A percentile compares a stretch with the other conserved stretches of the same genome.
These are phyloP conservation scores for Ulvella scutata DNA, from an alignment of 139 green algal genomes.

Conservation along the genomic window DNA sequence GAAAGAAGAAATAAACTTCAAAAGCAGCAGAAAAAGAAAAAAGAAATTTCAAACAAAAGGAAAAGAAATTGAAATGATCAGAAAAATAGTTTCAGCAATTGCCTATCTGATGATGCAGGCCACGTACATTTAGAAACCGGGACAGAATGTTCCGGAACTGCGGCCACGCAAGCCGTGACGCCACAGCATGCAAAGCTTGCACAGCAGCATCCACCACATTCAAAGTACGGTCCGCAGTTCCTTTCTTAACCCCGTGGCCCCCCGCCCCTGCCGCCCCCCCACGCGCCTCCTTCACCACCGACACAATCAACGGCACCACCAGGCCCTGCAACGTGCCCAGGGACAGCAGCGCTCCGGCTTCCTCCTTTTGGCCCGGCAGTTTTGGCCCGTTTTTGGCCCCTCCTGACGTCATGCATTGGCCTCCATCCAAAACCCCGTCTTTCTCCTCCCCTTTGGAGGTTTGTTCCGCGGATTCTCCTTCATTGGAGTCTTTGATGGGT, in stretches of 20 bases:
- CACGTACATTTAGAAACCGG: slow-evolving; percentile 13
- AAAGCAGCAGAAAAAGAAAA: too few species aligned
- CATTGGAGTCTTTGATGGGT: too few species aligned
- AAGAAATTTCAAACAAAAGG: too few species aligned
- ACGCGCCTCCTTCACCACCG: slow-evolving; percentile 40
- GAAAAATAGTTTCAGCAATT: too few species aligned
- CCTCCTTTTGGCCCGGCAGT: background rate
- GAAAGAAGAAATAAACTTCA: too few species aligned
- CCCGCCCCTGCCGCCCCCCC: background rate
- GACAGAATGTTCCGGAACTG: slow-evolving; percentile 58
- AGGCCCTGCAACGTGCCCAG: slow-evolving; percentile 31
- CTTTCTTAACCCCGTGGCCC: slow-evolving; percentile 27
- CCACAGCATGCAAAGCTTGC: slow-evolving; percentile 23
- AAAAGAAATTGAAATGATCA: too few species aligned
- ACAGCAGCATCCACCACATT: slow-evolving; percentile 52
- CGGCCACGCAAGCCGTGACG: slow-evolving; percentile 38
- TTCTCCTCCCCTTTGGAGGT: too few species aligned
- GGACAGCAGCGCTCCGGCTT: too few species aligned
- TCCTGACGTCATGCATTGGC: background rate
- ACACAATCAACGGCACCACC: slow-evolving; percentile 43
- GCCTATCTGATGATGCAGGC: too few species aligned
- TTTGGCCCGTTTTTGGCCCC: background rate
- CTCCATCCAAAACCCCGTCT: background rate
- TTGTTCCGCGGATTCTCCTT: too few species aligned
- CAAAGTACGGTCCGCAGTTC: slow-evolving; percentile 32